Base-by-base conservation (phyloP, 305 asterid genomes). In the Solanum hybrid region DNA sequence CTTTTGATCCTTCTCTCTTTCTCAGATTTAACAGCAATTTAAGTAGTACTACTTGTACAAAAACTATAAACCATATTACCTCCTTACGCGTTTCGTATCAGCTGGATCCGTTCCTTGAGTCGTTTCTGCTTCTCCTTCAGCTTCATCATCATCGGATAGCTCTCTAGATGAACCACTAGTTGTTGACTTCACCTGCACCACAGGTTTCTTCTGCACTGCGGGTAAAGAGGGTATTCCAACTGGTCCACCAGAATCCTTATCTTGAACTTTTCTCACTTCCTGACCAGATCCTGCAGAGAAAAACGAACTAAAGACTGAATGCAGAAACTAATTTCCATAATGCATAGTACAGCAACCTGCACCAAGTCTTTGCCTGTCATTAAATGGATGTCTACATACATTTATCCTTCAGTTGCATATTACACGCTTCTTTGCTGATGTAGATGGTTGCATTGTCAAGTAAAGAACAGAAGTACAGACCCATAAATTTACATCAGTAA, bases 81-180 rank as follows among this genome's bases (percentile, higher is more conserved):
- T 97, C 93, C 99, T 94, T 93, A 95, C 89, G 51, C 99, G 98
- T 92, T 96, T 97, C 61, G 94, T 95, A 93, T 96, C 97, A 26
- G 98, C 42, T 84, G 98, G 96, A 79, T 93, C 95, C 93, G 35
- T 91, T 89, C 94, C 96, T 69, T 93, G 95, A 91, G 93, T 92
- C 64, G 92, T 90, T 89, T 96, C 99, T 84, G 91, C 92, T 90
- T 96, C 99, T 90, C 96, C 98, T 89, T 97, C 99, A 74, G 92
- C 94, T 84, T 97, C 99, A 91, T 97, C 99, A 86, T 97, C 99
- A 93, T 97, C 97, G 1, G 99, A 96, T 90, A 92, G 97, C 33
- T 97, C 99, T 86, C 95, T 96, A 11, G 99, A 95, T 88, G 99
- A 97, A 51, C 98, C 98, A 89, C 99, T 97, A 51, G 98, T 95